Base-by-base conservation (phyloP, 345 rosid species). In the Eucalyptus cloeziana region DNA sequence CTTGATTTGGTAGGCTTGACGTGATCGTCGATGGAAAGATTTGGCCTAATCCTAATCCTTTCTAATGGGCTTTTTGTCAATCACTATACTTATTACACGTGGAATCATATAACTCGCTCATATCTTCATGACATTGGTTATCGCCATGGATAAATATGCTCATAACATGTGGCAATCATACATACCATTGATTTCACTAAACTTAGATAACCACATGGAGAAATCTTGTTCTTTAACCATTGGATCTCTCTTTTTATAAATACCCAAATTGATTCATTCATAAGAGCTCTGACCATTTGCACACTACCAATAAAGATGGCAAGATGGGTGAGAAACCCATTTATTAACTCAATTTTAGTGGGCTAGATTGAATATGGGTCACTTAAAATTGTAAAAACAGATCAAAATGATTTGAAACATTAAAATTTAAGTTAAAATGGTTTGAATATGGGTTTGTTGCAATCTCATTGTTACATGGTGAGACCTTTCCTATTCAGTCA, bases 401-500 rank as follows among this genome's bases (percentile, higher is more conserved):
- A 52, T 52, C 0, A 52, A 0, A 52, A 17, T 52, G 56, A 52
- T 52, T 52, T 52, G 1, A 1, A 52, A 52, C 24, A 52, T 52
- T 52, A 52, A 52, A 52, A 52, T 24, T 52, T 7, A 52, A 51
- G 56, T 52, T 52, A 7, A 51, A 52, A 52, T 52, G 56, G 56
- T 52, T 52, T 0, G 56, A 52, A 52, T 52, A 17, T 1, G 24
- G 10, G 24, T 52, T 52, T 52, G 56, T 52, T 52, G 56, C 4
- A 52, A 19, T 51, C 22, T 2, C 10, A 52, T 52, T 2, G 4
- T 52, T 52, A 52, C 4, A 52, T 52, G 56, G 24, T 52, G 10
- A 52, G 56, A 17, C 10, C 2, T 52, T 17, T 52, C 24, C 56
- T 52, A 52, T 19, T 0, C 10, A 0, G 8, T 52, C 4, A 0